Evolutionary conservation across 2,329 filamentous ascomycete species (phyloP), one percentile per base, ranked within the genome.

Genomic region (Colletotrichum siamense): DNA sequence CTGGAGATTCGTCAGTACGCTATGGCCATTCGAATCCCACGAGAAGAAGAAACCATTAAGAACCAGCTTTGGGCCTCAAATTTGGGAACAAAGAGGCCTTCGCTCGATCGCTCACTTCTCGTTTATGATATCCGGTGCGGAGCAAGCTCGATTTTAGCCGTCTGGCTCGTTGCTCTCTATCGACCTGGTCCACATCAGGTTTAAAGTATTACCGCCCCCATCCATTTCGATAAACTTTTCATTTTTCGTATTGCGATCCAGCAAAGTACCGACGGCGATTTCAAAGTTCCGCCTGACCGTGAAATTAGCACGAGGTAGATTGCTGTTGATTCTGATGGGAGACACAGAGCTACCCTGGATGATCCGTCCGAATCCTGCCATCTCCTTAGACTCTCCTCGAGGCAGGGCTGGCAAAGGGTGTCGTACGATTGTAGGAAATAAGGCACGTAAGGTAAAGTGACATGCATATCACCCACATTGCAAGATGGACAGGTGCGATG

Each of bases 1-100:
- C 22, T 28, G 18, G 62, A 44, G 32, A 52, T 39, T 72, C 57
- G 63, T 30, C 63, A 73, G 64, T 34, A 18, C 36, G 64, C 57
- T 61, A 69, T 69, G 64, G 28, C 61, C 64, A 36, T 64, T 73
- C 34, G 28, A 6, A 52, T 61, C 22, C 15, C 24, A 6, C n/a
- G 9, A 12, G 59, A 76, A 74, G n/a, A 69, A 73, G 70, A 49
- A 76, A 69, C 7, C 10, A 36, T 36, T n/a, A n/a, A n/a, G 73
- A 15, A n/a, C 15, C 22, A 44, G 30, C 32, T 13, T 26, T 18
- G 22, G 24, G 44, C n/a, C 15, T 49, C 32, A 22, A 30, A 15
- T 30, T 24, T 39, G 44, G 34, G 10, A 55, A 36, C 5, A 22
- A 8, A 26, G 16, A n/a, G 44, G 22, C n/a, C 44, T 22, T 22